A percentile compares a stretch with the other conserved stretches of the same genome.
Conservation (phyloP, 2,329 filamentous ascomycete genomes). For the Paracoccidioides lutzii region DNA sequence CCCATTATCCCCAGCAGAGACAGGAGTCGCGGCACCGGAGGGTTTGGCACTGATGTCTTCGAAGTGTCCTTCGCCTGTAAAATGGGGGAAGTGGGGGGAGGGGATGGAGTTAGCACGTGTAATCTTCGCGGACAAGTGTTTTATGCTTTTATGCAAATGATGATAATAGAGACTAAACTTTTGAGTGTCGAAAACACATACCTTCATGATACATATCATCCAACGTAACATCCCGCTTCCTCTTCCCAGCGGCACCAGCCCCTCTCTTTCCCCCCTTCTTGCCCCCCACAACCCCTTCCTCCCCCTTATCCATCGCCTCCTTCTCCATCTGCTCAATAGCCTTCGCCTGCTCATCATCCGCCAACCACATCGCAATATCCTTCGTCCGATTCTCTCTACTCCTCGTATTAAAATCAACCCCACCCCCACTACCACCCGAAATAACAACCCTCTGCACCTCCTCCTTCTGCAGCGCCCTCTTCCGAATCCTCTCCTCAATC, state of each 20-base stretch:
- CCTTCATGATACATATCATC: slow-evolving; percentile 99
- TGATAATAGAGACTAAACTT: slow-evolving; percentile 3
- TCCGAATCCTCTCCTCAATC: slow-evolving; percentile 95
- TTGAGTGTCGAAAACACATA: slow-evolving; percentile 39
- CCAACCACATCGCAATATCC: slow-evolving; percentile 97
- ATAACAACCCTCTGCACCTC: slow-evolving; percentile 97
- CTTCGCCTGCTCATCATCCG: slow-evolving; percentile 90
- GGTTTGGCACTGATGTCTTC: slow-evolving; percentile 71
- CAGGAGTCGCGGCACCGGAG: slow-evolving; percentile 74
- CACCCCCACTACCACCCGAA: slow-evolving; percentile 65
- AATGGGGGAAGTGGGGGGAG: too few species aligned
- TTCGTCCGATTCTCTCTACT: slow-evolving; percentile 86
- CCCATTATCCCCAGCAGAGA: slow-evolving; percentile 38
- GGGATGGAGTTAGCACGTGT: too few species aligned
- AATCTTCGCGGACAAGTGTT: too few species aligned
- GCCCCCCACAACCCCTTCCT: slow-evolving; percentile 37
- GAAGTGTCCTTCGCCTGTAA: slow-evolving; percentile 84
- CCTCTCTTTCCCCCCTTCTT: slow-evolving; percentile 16
- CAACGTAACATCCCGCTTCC: slow-evolving; percentile 49
- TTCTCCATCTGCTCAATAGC: slow-evolving; percentile 87
- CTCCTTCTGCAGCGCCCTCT: slow-evolving; percentile 93
- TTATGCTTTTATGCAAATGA: background rate
- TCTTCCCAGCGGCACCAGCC: slow-evolving; percentile 45
- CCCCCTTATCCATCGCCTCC: slow-evolving; percentile 59
- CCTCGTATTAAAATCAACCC: slow-evolving; percentile 93